These are phyloP conservation scores for Trametes elegans DNA, from an alignment of 768 basidiomycete genomes.

Conservation along the genomic window DNA sequence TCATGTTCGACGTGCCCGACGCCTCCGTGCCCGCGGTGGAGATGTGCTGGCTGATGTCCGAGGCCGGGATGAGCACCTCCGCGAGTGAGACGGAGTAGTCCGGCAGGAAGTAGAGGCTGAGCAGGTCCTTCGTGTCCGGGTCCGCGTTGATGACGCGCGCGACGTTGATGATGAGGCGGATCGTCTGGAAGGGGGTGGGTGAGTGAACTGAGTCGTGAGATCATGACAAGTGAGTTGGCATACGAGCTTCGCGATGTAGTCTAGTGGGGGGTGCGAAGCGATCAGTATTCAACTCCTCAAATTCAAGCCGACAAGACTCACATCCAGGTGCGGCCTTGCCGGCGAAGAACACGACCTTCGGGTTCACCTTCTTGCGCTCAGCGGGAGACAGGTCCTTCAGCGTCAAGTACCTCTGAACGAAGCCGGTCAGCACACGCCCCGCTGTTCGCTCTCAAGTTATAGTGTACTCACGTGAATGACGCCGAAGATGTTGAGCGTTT, in stretches of 20 bases:
- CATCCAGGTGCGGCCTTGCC: constrained; percentile 96
- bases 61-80: constrained; percentile 85
- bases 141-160: constrained; percentile 79
- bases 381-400: constrained; percentile 77
- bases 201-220: not conserved
- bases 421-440: not conserved
- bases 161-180: constrained; percentile 91
- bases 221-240: constrained; percentile 3
- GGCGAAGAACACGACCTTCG: constrained; percentile 94
- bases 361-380: constrained; percentile 79
- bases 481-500: constrained; percentile 91
- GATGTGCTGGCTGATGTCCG: constrained; percentile 95
- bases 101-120: constrained; percentile 92
- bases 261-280: too few species aligned
- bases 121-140: constrained; percentile 82
- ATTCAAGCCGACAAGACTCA: constrained; percentile 36
- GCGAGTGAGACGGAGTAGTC: constrained; percentile 90
- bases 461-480: constrained; percentile 68
- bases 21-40: constrained; percentile 96
- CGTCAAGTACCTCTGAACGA: constrained; percentile 68
- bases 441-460: not conserved
- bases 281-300: not conserved
- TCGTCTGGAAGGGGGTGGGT: constrained; percentile 52
- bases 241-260: constrained; percentile 90
- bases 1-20: constrained; percentile 81